A percentile compares a stretch with the other conserved stretches of the same genome.
Conservation (phyloP, 305 asterid genomes). For the Fraxinus greggii region DNA sequence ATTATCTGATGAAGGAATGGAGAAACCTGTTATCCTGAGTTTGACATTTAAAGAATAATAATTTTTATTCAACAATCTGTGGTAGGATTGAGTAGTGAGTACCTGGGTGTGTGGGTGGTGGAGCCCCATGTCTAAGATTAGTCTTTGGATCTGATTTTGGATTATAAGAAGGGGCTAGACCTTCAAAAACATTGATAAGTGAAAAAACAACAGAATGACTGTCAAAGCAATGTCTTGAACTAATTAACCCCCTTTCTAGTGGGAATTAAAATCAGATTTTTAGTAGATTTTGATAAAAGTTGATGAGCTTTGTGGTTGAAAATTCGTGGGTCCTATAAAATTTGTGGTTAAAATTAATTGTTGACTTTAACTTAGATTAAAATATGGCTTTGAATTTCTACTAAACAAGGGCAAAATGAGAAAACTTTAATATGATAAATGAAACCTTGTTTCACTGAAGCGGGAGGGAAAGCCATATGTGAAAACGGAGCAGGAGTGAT, state of each 20-base stretch:
- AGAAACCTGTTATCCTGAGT: slow-evolving; percentile 39
- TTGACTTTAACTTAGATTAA: background rate
- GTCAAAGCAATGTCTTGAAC: background rate
- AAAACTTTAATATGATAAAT: slow-evolving; percentile 21
- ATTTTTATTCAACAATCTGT: background rate
- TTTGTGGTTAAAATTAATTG: background rate
- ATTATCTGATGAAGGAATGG: slow-evolving; percentile 30
- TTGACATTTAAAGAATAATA: slow-evolving; percentile 23
- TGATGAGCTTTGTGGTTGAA: background rate
- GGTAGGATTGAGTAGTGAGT: background rate
- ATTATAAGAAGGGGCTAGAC: slow-evolving; percentile 32
- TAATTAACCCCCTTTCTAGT: background rate
- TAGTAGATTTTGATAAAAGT: background rate
- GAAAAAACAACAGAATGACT: background rate
- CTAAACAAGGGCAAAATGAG: background rate
- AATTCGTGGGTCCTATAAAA: background rate
- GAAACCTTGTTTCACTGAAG: slow-evolving; percentile 52
- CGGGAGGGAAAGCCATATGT: slow-evolving; percentile 44
- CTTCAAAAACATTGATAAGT: slow-evolving; percentile 18
- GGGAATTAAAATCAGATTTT: background rate
- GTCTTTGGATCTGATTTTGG: slow-evolving; percentile 36
- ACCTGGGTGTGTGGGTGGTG: slow-evolving; percentile 41
- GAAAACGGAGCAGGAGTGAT: slow-evolving; percentile 48
- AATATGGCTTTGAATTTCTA: too few species aligned
- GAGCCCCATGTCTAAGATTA: slow-evolving; percentile 30